Percentiles rank a stretch among this genome's conserved stretches.
Conservation (phyloP, 2,329 filamentous ascomycete species). For the Alternaria panax region DNA sequence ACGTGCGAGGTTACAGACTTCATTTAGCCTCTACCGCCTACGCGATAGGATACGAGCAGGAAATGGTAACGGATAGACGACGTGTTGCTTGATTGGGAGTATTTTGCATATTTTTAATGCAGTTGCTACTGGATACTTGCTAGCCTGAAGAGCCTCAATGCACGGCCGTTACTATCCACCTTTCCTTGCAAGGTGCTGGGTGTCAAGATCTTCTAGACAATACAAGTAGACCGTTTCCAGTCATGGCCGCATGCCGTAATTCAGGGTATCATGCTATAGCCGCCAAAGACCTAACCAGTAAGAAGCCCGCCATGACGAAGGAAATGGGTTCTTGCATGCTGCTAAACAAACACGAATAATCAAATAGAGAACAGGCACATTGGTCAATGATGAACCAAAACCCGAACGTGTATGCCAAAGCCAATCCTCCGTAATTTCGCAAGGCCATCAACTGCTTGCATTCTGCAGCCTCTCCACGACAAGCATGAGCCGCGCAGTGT, state of each 20-base stretch:
- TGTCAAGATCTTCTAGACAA: not conserved
- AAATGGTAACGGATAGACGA: not conserved
- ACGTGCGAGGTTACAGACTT: constrained; percentile 12
- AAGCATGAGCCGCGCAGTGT: constrained; percentile 62
- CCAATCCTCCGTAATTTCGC: not conserved
- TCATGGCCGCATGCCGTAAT: not conserved
- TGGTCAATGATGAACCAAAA: not conserved
- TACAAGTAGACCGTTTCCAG: not conserved
- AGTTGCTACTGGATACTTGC: constrained; percentile 8
- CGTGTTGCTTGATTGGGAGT: constrained; percentile 3
- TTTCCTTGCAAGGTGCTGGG: constrained; percentile 7
- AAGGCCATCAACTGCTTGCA: constrained; percentile 16
- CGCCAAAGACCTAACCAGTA: constrained; percentile 9
- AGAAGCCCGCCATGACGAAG: constrained; percentile 9
- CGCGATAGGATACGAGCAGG: constrained; percentile 2
- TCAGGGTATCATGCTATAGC: constrained; percentile 25
- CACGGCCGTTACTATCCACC: not conserved
- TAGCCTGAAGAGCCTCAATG: constrained; percentile 16
- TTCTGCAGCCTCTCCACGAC: constrained; percentile 58
- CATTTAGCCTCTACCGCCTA: constrained; percentile 23
- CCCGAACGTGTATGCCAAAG: constrained; percentile 1
- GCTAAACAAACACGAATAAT: constrained; percentile 2
- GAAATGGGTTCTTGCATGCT: not conserved
- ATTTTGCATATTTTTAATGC: constrained; percentile 9
- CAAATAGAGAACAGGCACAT: constrained; percentile 9